Evolutionary conservation across 1,139 yeast species (phyloP).

Genomic region (Zygoascus hellenicus): DNA sequence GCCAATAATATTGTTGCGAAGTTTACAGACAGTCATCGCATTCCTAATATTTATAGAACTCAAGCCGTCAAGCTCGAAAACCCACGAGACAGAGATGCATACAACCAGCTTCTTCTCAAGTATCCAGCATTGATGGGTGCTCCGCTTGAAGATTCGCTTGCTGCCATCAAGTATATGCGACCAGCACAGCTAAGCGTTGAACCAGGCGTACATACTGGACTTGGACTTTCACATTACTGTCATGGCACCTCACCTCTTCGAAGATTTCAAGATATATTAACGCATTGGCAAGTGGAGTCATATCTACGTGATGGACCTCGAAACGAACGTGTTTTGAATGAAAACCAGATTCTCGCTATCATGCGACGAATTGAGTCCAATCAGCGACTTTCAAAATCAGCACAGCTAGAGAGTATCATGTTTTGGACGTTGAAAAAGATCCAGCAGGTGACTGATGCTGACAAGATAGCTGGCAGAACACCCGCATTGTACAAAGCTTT

Average conservation of each 20-base stretch:
- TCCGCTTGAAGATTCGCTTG: slow-evolving; percentile 18
- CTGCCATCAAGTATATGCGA: slow-evolving; percentile 22
- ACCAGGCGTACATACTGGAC: slow-evolving; percentile 50
- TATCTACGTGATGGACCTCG: slow-evolving; percentile 24
- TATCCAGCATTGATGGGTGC: slow-evolving; percentile 6
- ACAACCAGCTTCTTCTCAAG: slow-evolving; percentile 3
- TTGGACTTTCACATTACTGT: slow-evolving; percentile 61
- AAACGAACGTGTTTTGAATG: slow-evolving; percentile 9
- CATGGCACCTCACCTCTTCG: slow-evolving; percentile 88
- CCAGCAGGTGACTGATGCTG: slow-evolving; percentile 19
- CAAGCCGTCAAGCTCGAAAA: slow-evolving; percentile 38
- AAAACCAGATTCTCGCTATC: slow-evolving; percentile 23
- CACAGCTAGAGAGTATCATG: slow-evolving; percentile 29
- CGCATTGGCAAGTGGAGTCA: slow-evolving; percentile 65
- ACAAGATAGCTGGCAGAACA: neutral
- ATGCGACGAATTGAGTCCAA: slow-evolving; percentile 25
- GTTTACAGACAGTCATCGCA: slow-evolving; percentile 41
- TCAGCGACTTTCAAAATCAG: slow-evolving; percentile 19
- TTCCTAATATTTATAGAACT: slow-evolving; percentile 56
- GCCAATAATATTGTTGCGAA: slow-evolving; percentile 62
- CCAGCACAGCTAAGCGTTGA: slow-evolving; percentile 31
- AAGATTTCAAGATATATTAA: slow-evolving; percentile 74
- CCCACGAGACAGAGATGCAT: slow-evolving; percentile 18
- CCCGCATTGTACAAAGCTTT: neutral
- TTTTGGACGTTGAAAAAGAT: slow-evolving; percentile 42